Percentiles rank a stretch among this genome's conserved stretches.
Conservation (phyloP, 306 rosid species). For the Pueraria montana region DNA sequence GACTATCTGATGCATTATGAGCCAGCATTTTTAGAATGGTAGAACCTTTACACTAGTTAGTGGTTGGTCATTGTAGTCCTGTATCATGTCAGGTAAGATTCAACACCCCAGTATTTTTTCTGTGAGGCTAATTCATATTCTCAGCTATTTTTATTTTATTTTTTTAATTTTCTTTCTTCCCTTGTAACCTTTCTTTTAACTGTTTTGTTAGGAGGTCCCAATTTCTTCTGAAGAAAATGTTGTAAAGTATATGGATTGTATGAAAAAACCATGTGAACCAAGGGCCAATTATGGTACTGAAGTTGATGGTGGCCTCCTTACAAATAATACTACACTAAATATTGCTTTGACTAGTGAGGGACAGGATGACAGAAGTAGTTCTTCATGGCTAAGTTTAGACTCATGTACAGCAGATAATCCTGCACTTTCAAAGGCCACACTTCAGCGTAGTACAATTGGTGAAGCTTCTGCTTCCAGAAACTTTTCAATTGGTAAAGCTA, state of each 20-base stretch:
- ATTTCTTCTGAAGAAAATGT: slow-evolving; percentile 49
- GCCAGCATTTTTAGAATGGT: slow-evolving; percentile 8
- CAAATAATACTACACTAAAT: slow-evolving; percentile 50
- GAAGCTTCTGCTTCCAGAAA: slow-evolving; percentile 49
- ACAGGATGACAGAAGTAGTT: slow-evolving; percentile 60
- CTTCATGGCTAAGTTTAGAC: slow-evolving; percentile 80
- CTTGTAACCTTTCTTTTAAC: slow-evolving; percentile 28
- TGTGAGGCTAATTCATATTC: slow-evolving; percentile 40
- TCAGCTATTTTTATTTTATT: not conserved
- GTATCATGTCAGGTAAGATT: slow-evolving; percentile 18
- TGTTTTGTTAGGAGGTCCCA: slow-evolving; percentile 61
- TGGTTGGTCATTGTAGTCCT: slow-evolving; percentile 27
- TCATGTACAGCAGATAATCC: slow-evolving; percentile 58
- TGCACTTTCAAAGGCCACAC: slow-evolving; percentile 39
- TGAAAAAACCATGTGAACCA: slow-evolving; percentile 48
- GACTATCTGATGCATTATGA: slow-evolving; percentile 33
- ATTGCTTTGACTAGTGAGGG: slow-evolving; percentile 57
- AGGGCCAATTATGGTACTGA: slow-evolving; percentile 48
- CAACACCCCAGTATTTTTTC: slow-evolving; percentile 26
- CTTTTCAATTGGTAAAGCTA: slow-evolving; percentile 47
- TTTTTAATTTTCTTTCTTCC: not conserved
- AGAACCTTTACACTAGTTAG: slow-evolving; percentile 4
- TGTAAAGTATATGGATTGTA: slow-evolving; percentile 36
- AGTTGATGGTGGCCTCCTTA: slow-evolving; percentile 49
- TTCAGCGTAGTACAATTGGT: slow-evolving; percentile 31